Evolutionary conservation across 2,329 filamentous ascomycete species (phyloP).

Genomic region (Teratosphaeria zuluensis): DNA sequence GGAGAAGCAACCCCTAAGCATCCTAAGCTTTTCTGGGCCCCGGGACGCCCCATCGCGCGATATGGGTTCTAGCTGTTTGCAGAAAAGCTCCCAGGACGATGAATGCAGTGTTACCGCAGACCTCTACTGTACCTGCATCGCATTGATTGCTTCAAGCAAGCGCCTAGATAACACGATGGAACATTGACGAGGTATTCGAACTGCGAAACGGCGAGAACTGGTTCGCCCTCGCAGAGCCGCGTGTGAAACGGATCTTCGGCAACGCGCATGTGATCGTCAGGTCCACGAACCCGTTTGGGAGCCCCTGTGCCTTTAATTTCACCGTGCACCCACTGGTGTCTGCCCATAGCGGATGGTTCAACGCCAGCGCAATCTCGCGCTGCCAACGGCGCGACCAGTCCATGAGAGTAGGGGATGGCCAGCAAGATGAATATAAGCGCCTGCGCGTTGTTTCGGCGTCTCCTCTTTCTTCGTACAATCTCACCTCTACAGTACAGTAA

Average conservation of each 20-base stretch:
- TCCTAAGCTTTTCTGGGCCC: background rate
- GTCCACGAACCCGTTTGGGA: background rate
- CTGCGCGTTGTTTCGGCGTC: background rate
- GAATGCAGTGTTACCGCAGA: background rate
- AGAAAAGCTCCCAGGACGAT: background rate
- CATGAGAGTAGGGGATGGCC: background rate
- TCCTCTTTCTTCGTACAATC: background rate
- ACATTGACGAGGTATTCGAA: background rate
- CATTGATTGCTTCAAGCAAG: background rate
- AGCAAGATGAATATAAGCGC: slow-evolving; percentile 2
- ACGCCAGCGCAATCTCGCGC: slow-evolving; percentile 2
- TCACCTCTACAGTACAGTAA: background rate
- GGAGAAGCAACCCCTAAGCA: background rate
- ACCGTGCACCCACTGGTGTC: slow-evolving; percentile 2
- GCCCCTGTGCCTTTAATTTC: background rate
- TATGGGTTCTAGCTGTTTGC: background rate
- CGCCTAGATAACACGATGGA: background rate
- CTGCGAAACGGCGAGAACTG: background rate
- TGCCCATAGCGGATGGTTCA: background rate
- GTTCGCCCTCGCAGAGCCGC: background rate
- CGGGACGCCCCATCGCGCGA: background rate
- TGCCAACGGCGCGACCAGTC: background rate
- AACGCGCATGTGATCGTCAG: background rate
- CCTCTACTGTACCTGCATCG: background rate
- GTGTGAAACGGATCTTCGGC: background rate